Percentiles rank a stretch among this genome's conserved stretches.
Conservation (phyloP, 2,329 filamentous ascomycete genomes). For the Nectriaceae sp. region DNA sequence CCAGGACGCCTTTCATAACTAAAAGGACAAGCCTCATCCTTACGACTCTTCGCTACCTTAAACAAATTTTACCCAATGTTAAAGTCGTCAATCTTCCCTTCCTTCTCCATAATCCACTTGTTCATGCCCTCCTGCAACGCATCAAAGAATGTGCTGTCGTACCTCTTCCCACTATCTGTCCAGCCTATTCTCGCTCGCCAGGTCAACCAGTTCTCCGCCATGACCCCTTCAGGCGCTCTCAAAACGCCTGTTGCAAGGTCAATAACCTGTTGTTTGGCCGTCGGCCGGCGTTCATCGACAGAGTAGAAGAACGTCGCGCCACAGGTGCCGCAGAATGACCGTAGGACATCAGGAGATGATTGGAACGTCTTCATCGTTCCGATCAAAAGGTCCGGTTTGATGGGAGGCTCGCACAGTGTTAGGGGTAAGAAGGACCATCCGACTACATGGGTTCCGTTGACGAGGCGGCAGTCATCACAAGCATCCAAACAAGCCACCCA, state of each 20-base stretch:
- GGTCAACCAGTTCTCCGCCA: constrained; percentile 48
- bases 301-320: constrained; percentile 46
- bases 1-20: too few species aligned
- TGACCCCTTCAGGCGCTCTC: constrained; percentile 44
- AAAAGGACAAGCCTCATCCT: too few species aligned
- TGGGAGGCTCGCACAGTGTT: constrained; percentile 35
- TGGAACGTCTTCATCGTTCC: constrained; percentile 47
- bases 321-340: constrained; percentile 49
- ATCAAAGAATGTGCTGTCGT: constrained; percentile 38
- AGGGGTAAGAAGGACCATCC: constrained; percentile 47
- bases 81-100: constrained; percentile 35
- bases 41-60: too few species aligned
- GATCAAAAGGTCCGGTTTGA: constrained; percentile 38
- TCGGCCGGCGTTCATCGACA: constrained; percentile 27
- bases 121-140: constrained; percentile 39
- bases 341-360: constrained; percentile 40
- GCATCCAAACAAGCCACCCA: constrained; percentile 45
- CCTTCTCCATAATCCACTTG: constrained; percentile 37
- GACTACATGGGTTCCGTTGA: constrained; percentile 43
- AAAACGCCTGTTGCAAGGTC: constrained; percentile 47
- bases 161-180: constrained; percentile 36
- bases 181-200: constrained; percentile 44
- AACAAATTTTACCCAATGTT: constrained; percentile 30
- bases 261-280: constrained; percentile 37
- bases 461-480: constrained; percentile 47